Evolutionary conservation across 345 rosid genomes (phyloP).

Genomic region (Populus tremula): DNA sequence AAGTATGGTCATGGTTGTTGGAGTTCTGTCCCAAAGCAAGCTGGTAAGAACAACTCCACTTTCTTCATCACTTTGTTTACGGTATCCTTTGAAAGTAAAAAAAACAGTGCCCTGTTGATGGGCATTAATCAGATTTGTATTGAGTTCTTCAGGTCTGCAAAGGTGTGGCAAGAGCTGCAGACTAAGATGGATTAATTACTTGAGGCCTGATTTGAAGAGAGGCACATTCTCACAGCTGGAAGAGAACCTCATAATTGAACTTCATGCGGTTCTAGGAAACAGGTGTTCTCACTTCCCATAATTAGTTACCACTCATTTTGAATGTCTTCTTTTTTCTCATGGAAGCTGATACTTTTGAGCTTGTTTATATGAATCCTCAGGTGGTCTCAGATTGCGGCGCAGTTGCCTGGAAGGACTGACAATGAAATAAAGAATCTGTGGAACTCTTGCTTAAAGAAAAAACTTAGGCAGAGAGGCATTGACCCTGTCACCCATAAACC

Average conservation of each 20-base stretch:
- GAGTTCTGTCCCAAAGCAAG: conserved; percentile 98
- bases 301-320: not conserved
- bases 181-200: conserved; percentile 90
- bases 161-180: conserved; percentile 99
- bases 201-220: conserved; percentile 96
- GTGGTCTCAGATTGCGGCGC: conserved; percentile 41
- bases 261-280: conserved; percentile 88
- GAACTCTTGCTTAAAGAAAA: conserved; percentile 37
- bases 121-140: not conserved
- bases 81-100: not conserved
- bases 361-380: conserved; percentile 5
- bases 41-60: conserved; percentile 42
- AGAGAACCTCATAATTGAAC: conserved; percentile 83
- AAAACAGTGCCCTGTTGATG: not conserved
- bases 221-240: conserved; percentile 93
- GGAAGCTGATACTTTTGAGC: not conserved
- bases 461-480: conserved; percentile 34
- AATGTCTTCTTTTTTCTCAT: too few relatives aligned
- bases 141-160: conserved; percentile 58
- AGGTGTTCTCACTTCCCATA: conserved; percentile 38
- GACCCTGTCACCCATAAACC: conserved; percentile 37
- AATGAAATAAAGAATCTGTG: conserved; percentile 37
- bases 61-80: not conserved
- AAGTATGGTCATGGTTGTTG: conserved; percentile 94
- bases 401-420: conserved; percentile 36